Conservation (phyloP, 306 rosid genomes). For the Lathyrus tuberosus region DNA sequence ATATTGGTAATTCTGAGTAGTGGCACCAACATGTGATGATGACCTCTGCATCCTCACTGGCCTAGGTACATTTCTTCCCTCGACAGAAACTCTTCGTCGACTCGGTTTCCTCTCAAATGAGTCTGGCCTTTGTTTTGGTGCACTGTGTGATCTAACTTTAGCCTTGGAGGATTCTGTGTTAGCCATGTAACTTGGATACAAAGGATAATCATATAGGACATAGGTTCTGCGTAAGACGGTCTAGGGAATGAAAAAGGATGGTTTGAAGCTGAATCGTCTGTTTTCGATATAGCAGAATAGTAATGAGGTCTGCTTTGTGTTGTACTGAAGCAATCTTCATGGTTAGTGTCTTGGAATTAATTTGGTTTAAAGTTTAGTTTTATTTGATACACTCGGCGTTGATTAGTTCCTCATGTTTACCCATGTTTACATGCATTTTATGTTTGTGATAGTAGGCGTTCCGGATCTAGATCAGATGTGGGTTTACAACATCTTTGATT, state of each 20-base stretch:
- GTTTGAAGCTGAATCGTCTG: conserved; percentile 52
- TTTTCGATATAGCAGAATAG: conserved; percentile 59
- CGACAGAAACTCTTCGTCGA: conserved; percentile 65
- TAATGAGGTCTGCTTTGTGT: conserved; percentile 76
- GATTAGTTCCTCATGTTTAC: no score
- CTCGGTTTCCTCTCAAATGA: conserved; percentile 72
- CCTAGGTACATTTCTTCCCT: conserved; percentile 86
- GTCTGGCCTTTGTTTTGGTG: conserved; percentile 89
- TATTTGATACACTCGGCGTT: no score
- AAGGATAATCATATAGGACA: conserved; percentile 65
- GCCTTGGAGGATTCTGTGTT: conserved; percentile 91
- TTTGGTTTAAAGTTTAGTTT: no score
- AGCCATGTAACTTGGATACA: conserved; percentile 91
- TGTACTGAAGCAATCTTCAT: conserved; percentile 65
- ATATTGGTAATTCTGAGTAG: conserved; percentile 63
- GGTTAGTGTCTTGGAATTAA: no score
- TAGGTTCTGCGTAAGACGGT: conserved; percentile 55
- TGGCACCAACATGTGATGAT: conserved; percentile 76
- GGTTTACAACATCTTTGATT: no score
- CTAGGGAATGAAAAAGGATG: conserved; percentile 64
- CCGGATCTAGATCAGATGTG: no score
- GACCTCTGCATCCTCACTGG: conserved; percentile 89
- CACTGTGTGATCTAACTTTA: conserved; percentile 84
- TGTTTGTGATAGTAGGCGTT: no score
- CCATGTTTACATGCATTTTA: no score